These are phyloP conservation scores for Stephanodiscus triporus DNA, from an alignment of 108 stramenopile genomes.

Conservation along the genomic window DNA sequence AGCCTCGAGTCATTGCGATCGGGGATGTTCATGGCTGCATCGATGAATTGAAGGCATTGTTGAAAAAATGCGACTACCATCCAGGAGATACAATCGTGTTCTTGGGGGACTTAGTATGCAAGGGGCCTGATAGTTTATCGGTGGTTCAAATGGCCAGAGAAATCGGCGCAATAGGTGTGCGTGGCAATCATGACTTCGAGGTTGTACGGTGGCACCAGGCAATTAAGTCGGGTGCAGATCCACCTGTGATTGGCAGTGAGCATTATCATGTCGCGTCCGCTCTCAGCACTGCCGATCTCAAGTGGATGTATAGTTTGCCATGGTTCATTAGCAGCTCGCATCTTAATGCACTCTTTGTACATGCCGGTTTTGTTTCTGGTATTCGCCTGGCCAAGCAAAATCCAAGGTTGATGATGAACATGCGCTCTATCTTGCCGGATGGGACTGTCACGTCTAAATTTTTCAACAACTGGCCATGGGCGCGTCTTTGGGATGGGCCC, in stretches of 20 bases:
- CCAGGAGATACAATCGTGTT: slow-evolving; percentile 91
- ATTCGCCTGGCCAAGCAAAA: slow-evolving; percentile 76
- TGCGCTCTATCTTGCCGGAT: slow-evolving; percentile 78
- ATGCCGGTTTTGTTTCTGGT: slow-evolving; percentile 92
- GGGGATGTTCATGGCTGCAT: slow-evolving; percentile 96
- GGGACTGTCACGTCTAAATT: slow-evolving; percentile 92
- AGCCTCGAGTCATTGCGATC: slow-evolving; percentile 83
- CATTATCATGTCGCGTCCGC: slow-evolving; percentile 89
- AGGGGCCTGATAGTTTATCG: slow-evolving; percentile 91
- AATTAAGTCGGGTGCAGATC: slow-evolving; percentile 74
- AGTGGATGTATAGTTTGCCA: slow-evolving; percentile 90
- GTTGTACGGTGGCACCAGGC: slow-evolving; percentile 88
- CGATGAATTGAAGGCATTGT: slow-evolving; percentile 87
- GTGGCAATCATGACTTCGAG: slow-evolving; percentile 97
- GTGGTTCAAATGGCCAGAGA: slow-evolving; percentile 92
- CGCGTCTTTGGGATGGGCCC: slow-evolving; percentile 92
- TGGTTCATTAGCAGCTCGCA: slow-evolving; percentile 90
- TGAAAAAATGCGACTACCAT: slow-evolving; percentile 84
- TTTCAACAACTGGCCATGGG: slow-evolving; percentile 94
- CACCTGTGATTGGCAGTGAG: slow-evolving; percentile 80
- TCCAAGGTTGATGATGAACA: slow-evolving; percentile 80
- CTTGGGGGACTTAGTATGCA: slow-evolving; percentile 93
- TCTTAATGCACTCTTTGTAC: slow-evolving; percentile 89
- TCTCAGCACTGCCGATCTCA: slow-evolving; percentile 76
- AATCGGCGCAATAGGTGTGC: slow-evolving; percentile 90